Evolutionary conservation across 148 eudicot species (phyloP).

Genomic region (Dianthus caryophyllus): DNA sequence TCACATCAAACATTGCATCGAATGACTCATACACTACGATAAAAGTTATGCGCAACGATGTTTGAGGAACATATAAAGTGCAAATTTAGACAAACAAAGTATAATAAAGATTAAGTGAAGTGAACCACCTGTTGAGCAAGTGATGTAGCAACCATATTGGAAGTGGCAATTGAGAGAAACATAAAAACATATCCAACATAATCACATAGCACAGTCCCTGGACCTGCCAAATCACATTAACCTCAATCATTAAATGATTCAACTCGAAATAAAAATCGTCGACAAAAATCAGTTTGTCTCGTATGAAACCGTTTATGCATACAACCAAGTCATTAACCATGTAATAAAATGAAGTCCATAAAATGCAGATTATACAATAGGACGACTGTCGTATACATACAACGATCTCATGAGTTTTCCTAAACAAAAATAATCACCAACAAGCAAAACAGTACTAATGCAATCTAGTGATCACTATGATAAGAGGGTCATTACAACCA

Average conservation of each 20-base stretch:
- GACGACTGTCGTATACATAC: too few relatives aligned
- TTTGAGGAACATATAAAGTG: too few relatives aligned
- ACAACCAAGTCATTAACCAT: too few relatives aligned
- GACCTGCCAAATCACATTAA: slow-evolving; percentile 54
- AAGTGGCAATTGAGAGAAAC: slow-evolving; percentile 95
- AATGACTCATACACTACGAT: too few relatives aligned
- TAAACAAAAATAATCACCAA: not conserved
- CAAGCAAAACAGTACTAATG: not conserved
- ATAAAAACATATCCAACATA: slow-evolving; percentile 70
- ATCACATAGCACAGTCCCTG: slow-evolving; percentile 89
- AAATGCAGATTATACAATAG: too few relatives aligned
- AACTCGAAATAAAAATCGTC: not conserved
- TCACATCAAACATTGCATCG: too few relatives aligned
- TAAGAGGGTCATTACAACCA: too few relatives aligned
- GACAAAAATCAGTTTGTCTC: too few relatives aligned
- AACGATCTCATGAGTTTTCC: not conserved
- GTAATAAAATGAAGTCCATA: too few relatives aligned
- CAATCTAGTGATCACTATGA: not conserved
- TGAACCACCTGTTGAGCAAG: slow-evolving; percentile 71
- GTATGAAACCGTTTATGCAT: too few relatives aligned
- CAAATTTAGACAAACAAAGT: not conserved
- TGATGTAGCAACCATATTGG: slow-evolving; percentile 89
- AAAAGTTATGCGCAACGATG: too few relatives aligned
- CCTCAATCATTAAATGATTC: not conserved
- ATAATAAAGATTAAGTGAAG: slow-evolving; percentile 6